Conservation (phyloP, 257 asterid genomes). For the Haberlea rhodopensis region DNA sequence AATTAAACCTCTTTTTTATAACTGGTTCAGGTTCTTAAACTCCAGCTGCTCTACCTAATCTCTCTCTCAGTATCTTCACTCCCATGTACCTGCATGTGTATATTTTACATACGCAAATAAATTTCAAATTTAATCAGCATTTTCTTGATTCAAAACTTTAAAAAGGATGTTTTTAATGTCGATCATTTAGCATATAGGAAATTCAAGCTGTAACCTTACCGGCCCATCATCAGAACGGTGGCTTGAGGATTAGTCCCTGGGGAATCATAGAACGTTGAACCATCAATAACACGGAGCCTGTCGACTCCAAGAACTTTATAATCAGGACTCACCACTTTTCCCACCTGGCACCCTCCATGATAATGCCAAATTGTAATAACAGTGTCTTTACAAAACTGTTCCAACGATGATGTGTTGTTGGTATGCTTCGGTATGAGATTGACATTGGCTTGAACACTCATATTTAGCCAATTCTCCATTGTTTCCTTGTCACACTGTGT, state of each 20-base stretch:
- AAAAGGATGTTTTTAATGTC: neutral
- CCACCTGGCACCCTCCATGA: conserved; percentile 94
- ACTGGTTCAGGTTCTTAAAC: conserved; percentile 24
- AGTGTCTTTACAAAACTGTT: conserved; percentile 92
- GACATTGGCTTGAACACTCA: conserved; percentile 79
- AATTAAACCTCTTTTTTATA: conserved; percentile 25
- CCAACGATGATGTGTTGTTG: conserved; percentile 66
- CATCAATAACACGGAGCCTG: conserved; percentile 80
- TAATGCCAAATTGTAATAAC: conserved; percentile 98
- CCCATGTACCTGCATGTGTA: conserved; percentile 76
- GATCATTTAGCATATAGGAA: neutral
- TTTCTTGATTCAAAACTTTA: neutral
- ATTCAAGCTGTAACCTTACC: conserved; percentile 41
- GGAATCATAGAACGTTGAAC: conserved; percentile 65
- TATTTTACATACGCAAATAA: neutral
- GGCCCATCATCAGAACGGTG: conserved; percentile 90
- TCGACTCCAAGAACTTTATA: conserved; percentile 65
- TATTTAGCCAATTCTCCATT: conserved; percentile 61
- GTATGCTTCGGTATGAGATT: conserved; percentile 84
- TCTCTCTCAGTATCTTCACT: conserved; percentile 77
- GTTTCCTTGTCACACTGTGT: conserved; percentile 42
- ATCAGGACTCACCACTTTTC: conserved; percentile 60
- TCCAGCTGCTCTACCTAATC: conserved; percentile 62
- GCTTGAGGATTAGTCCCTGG: conserved; percentile 99
- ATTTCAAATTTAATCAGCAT: neutral